phyloP scores from a whole-genome alignment of 2,329 filamentous ascomycete genomes.

The Xylariaceae sp. region DNA sequence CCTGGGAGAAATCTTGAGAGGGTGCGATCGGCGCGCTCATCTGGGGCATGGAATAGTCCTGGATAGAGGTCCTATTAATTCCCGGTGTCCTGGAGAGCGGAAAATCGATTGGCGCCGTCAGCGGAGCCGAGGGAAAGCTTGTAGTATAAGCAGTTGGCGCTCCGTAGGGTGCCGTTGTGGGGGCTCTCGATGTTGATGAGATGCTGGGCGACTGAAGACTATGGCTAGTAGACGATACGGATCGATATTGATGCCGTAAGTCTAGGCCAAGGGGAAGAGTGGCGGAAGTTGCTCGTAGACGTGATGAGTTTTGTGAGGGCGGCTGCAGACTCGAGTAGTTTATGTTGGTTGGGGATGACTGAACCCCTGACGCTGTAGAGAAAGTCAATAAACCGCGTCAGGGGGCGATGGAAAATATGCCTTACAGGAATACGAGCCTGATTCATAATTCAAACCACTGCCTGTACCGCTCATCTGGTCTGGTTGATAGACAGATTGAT shows the following conservation, averaged over 20 bases:
- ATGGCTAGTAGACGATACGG: constrained; percentile 33
- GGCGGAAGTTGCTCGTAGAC: constrained; percentile 50
- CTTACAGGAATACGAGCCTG: constrained; percentile 56
- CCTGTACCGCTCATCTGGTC: constrained; percentile 49
- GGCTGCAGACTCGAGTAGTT: constrained; percentile 52
- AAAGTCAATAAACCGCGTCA: constrained; percentile 12
- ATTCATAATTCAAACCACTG: constrained; percentile 52
- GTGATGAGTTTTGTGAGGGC: constrained; percentile 48
- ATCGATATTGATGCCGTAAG: constrained; percentile 38
- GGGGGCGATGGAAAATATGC: neutral
- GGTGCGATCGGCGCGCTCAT: constrained; percentile 58
- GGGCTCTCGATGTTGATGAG: constrained; percentile 39
- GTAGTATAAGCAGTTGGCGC: constrained; percentile 50
- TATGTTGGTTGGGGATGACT: constrained; percentile 52
- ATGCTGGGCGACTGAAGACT: constrained; percentile 35
- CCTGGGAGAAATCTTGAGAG: constrained; percentile 55
- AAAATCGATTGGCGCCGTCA: constrained; percentile 58
- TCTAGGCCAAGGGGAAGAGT: constrained; percentile 38
- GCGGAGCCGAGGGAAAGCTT: constrained; percentile 56
- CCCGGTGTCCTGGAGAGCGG: constrained; percentile 49
- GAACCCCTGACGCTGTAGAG: constrained; percentile 47
- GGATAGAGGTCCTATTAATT: constrained; percentile 38
- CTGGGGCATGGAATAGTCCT: constrained; percentile 56
- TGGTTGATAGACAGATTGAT: constrained; percentile 53
- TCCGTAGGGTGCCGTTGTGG: constrained; percentile 45